Conservation (phyloP, 2,329 filamentous ascomycete genomes). For the Fusarium musae region DNA sequence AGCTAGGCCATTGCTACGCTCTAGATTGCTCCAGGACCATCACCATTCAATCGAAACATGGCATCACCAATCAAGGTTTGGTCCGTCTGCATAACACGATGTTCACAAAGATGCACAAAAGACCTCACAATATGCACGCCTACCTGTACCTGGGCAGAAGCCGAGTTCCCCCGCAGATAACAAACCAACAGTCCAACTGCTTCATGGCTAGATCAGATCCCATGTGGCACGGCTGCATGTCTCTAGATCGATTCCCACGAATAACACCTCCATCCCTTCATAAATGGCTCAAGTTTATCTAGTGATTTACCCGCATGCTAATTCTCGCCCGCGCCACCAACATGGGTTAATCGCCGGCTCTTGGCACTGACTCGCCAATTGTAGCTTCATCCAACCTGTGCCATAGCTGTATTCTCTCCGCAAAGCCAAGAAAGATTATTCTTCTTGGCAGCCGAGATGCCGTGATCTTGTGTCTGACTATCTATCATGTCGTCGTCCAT, state of each 20-base stretch:
- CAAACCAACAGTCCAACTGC: not conserved
- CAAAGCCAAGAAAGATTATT: constrained; percentile 12
- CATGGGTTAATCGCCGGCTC: constrained; percentile 20
- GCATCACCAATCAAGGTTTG: constrained; percentile 8
- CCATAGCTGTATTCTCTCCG: not conserved
- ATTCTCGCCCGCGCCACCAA: constrained; percentile 11
- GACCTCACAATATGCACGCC: not conserved
- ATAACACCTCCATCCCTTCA: not conserved
- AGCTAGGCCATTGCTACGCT: constrained; percentile 21
- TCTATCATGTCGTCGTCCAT: not conserved
- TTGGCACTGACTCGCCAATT: constrained; percentile 25
- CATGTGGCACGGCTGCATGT: constrained; percentile 34
- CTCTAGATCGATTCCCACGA: constrained; percentile 23
- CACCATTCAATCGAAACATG: constrained; percentile 16
- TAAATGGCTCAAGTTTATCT: constrained; percentile 28
- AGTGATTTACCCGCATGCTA: constrained; percentile 19
- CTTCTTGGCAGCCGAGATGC: constrained; percentile 34
- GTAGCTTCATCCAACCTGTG: not conserved
- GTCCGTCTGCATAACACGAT: not conserved
- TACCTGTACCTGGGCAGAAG: not conserved
- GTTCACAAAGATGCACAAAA: not conserved
- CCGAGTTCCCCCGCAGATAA: not conserved
- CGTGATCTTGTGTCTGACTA: constrained; percentile 21
- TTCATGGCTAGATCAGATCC: not conserved
- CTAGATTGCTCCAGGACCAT: constrained; percentile 30